phyloP scores from a whole-genome alignment of 805 yeast genomes.

The Nakazawaea anatomiae region DNA sequence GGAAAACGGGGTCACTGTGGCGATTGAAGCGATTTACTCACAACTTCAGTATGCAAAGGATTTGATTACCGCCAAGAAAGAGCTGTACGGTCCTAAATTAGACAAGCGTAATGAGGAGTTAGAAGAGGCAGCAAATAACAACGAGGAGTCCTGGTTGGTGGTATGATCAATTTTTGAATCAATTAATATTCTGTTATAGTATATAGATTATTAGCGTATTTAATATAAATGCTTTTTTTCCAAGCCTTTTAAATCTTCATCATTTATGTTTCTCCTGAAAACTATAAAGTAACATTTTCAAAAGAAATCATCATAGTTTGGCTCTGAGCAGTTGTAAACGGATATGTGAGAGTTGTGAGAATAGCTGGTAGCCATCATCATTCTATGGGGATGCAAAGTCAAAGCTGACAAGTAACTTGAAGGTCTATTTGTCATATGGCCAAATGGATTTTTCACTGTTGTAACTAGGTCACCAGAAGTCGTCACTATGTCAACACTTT shows the following conservation, averaged over 20 bases:
- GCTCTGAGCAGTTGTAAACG: conserved; percentile 49
- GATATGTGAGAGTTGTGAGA: conserved; percentile 70
- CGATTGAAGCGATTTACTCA: conserved; percentile 72
- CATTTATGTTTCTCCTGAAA: background rate
- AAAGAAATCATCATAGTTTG: background rate
- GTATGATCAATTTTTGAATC: background rate
- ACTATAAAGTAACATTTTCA: background rate
- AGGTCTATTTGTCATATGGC: conserved; percentile 39
- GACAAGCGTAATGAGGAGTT: conserved; percentile 15
- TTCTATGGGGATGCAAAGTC: conserved; percentile 87
- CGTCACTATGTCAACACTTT: conserved; percentile 74
- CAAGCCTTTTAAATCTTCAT: too few species aligned
- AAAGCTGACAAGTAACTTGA: conserved; percentile 57
- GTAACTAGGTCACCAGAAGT: conserved; percentile 74
- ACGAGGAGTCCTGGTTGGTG: conserved; percentile 8
- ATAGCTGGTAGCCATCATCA: conserved; percentile 86
- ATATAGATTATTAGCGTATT: too few species aligned
- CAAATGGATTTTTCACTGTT: conserved; percentile 47
- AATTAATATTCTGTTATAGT: background rate
- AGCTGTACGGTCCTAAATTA: conserved; percentile 12
- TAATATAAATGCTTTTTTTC: too few species aligned
- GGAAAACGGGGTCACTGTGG: conserved; percentile 80
- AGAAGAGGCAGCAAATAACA: conserved; percentile 10
- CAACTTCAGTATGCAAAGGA: conserved; percentile 73
- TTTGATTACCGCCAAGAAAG: conserved; percentile 42